Percentiles rank a stretch among this genome's conserved stretches.
These are phyloP conservation scores for Gossypium herbaceum DNA, from an alignment of 345 rosid genomes.

Conservation along the genomic window DNA sequence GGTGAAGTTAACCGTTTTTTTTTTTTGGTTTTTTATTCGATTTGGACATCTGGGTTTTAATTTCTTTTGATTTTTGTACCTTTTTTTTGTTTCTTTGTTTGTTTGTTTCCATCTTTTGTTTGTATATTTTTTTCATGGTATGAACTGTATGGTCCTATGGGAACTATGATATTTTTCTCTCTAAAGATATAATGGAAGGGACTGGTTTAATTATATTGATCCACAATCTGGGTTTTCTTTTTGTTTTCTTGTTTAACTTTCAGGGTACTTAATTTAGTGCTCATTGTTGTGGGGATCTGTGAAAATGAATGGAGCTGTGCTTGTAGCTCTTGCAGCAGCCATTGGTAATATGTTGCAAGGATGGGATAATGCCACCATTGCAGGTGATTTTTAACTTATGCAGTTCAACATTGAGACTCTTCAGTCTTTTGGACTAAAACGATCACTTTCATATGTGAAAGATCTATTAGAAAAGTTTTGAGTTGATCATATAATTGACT, in stretches of 20 bases:
- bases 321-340: constrained; percentile 86
- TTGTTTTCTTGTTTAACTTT: not conserved
- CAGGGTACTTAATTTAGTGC: constrained; percentile 30
- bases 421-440: constrained; percentile 8
- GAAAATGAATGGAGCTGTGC: constrained; percentile 79
- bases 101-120: constrained; percentile 10
- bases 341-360: constrained; percentile 96
- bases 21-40: constrained; percentile 13
- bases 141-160: constrained; percentile 4
- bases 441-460: constrained; percentile 4
- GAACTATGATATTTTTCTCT: constrained; percentile 19
- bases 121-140: constrained; percentile 9
- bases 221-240: constrained; percentile 11
- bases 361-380: constrained; percentile 98
- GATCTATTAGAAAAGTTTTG: constrained; percentile 1
- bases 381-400: constrained; percentile 44
- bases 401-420: too few relatives aligned
- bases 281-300: constrained; percentile 17
- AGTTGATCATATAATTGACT: constrained; percentile 16
- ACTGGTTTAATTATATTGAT: constrained; percentile 23
- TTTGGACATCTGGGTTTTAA: constrained; percentile 33
- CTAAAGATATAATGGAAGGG: constrained; percentile 1
- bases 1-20: constrained; percentile 18
- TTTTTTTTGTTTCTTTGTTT: not conserved
- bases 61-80: not conserved